Conservation (phyloP, 139 green algal species). For the Coccomyxa sp. region DNA sequence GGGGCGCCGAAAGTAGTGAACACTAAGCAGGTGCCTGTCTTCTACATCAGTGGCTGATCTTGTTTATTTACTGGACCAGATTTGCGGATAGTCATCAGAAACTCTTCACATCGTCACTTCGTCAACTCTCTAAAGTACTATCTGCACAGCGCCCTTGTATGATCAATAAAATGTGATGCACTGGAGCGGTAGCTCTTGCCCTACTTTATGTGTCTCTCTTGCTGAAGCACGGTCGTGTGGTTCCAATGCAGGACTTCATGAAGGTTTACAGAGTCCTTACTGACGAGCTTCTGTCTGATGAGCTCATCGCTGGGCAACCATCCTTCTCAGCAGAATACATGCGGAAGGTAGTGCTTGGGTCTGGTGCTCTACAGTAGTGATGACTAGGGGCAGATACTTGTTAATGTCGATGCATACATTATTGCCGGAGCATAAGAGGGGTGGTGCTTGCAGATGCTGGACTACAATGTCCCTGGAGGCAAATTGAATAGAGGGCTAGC, state of each 20-base stretch:
- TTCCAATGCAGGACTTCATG: constrained; percentile 56
- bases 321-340: constrained; percentile 61
- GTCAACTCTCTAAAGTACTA: too few species aligned
- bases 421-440: not conserved
- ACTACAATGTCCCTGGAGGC: constrained; percentile 93
- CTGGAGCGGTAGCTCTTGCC: too few species aligned
- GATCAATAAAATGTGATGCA: too few species aligned
- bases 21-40: too few species aligned
- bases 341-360: constrained; percentile 44
- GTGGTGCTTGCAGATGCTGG: constrained; percentile 61
- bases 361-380: not conserved
- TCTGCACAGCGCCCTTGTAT: too few species aligned
- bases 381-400: not conserved
- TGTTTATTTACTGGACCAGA: too few species aligned
- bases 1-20: too few species aligned
- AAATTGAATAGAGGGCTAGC: constrained; percentile 98
- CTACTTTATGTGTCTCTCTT: too few species aligned
- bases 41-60: too few species aligned
- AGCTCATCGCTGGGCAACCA: constrained; percentile 47
- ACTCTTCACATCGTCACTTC: too few species aligned
- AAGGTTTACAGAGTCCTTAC: constrained; percentile 62
- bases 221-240: too few species aligned
- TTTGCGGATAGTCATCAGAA: too few species aligned
- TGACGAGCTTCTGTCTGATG: constrained; percentile 68
- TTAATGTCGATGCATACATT: not conserved